Evolutionary conservation across 176 grass and related monocot genomes (phyloP).

Genomic region (Microstegium vimineum): DNA sequence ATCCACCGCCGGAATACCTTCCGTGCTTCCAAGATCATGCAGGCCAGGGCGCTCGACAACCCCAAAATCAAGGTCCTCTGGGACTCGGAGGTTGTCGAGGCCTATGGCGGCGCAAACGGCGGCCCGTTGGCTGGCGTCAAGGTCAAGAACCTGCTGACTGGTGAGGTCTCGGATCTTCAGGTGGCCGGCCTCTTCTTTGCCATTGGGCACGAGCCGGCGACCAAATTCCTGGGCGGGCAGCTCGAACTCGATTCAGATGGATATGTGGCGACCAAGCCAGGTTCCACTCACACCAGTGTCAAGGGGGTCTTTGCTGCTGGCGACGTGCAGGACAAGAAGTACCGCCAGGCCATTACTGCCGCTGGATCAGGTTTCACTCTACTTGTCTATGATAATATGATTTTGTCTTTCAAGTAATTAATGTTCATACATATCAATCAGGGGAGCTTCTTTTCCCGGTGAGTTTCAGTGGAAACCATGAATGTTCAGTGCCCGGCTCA

Average conservation of each 20-base stretch:
- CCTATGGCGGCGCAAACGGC: slow-evolving; percentile 42
- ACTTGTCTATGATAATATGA: neutral
- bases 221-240: slow-evolving; percentile 90
- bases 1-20: slow-evolving; percentile 87
- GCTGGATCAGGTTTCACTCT: slow-evolving; percentile 68
- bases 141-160: slow-evolving; percentile 60
- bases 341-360: slow-evolving; percentile 87
- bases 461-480: neutral
- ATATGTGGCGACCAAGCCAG: slow-evolving; percentile 67
- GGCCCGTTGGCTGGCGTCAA: slow-evolving; percentile 72
- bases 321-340: slow-evolving; percentile 95
- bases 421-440: neutral
- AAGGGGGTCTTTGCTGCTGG: slow-evolving; percentile 87
- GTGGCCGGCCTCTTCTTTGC: slow-evolving; percentile 89
- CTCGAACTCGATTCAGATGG: slow-evolving; percentile 82
- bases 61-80: slow-evolving; percentile 85
- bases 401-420: neutral
- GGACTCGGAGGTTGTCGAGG: slow-evolving; percentile 89
- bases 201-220: slow-evolving; percentile 87
- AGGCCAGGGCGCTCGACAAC: slow-evolving; percentile 70
- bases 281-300: slow-evolving; percentile 80
- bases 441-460: neutral
- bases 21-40: slow-evolving; percentile 98
- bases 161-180: slow-evolving; percentile 61
- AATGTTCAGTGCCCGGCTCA: neutral